These are phyloP conservation scores for Magnolia sinica DNA, from an alignment of 164 flowering plant species.

Conservation along the genomic window DNA sequence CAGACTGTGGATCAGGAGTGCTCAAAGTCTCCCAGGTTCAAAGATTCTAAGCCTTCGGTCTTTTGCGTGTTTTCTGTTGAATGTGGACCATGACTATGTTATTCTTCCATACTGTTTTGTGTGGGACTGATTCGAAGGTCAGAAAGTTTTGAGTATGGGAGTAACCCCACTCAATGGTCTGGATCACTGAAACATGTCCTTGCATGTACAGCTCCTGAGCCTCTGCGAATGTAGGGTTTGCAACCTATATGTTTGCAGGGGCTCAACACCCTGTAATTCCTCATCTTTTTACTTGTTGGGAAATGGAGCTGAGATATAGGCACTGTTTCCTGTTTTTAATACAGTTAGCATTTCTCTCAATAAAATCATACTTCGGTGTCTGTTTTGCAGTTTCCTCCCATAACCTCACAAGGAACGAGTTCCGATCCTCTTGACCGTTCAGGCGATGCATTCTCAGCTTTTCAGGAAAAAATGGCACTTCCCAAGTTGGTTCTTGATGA, in stretches of 20 bases:
- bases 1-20: not conserved
- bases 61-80: not conserved
- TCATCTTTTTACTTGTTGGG: not conserved
- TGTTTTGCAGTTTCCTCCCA: slow-evolving; percentile 49
- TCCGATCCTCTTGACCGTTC: slow-evolving; percentile 33
- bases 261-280: not conserved
- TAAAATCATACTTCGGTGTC: slow-evolving; percentile 10
- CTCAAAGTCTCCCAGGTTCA: not conserved
- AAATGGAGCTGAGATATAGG: not conserved
- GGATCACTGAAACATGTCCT: no score
- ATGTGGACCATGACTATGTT: not conserved
- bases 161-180: no score
- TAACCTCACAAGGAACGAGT: slow-evolving; percentile 34
- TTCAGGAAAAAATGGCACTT: slow-evolving; percentile 49
- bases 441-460: slow-evolving; percentile 36
- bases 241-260: not conserved
- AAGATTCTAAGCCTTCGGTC: not conserved
- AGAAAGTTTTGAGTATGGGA: no score
- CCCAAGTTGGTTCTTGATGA: slow-evolving; percentile 60
- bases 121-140: not conserved
- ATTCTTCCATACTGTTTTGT: not conserved
- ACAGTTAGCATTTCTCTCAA: not conserved
- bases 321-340: not conserved
- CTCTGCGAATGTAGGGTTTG: no score
- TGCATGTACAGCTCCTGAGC: no score